Base-by-base conservation (phyloP, 2,329 filamentous ascomycete species). In the Aspergillus quadrilineatus region DNA sequence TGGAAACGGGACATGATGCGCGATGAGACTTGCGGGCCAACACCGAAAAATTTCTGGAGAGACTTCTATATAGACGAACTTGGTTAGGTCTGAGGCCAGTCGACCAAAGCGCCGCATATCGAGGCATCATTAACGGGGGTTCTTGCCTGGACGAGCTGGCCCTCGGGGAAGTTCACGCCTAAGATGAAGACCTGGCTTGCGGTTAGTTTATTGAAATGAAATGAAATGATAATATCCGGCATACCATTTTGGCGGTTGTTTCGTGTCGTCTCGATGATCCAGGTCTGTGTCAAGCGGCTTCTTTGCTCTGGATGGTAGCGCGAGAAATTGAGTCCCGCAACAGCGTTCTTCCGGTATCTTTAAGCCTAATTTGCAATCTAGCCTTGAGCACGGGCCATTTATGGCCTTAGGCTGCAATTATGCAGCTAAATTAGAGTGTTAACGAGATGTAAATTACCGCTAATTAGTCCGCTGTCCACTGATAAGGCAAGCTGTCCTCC, bases 1-100 rank as follows among this genome's bases (percentile, higher is more conserved):
- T 88, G 87, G 78, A 91, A 88, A 69, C 90, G 92, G 63, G 94
- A 90, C 80, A 97, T 88, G 65, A 99, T 86, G 43, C 87, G 85
- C 50, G 82, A 77, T 53, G 89, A 89, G 34, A 84, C 78, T 63
- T 85, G 82, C 39, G 85, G 82, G 6, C 92, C 92, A 58, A 97
- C 83, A 60, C 89, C 90, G 73, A 95, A 97, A 82, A 97, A 96
- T 57, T 83, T 83, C 75, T 90, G 83, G 63, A 99, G 88, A 85
- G 71, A 74, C 69, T 73, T 77, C 70, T 73, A 17, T 6, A 45
- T 22, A 17, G 6, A 17, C 9, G 26, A 45, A 15, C 22, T 32
- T 15, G 28, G 48, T 49, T 60, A 46, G 39, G 43, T 37, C 4
- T 17, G 28, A n/a, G 36, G 26, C 34, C 36, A 5, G 37, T 6